Conservation (phyloP, 495 filamentous ascomycete species). For the Aspergillus asperescens region DNA sequence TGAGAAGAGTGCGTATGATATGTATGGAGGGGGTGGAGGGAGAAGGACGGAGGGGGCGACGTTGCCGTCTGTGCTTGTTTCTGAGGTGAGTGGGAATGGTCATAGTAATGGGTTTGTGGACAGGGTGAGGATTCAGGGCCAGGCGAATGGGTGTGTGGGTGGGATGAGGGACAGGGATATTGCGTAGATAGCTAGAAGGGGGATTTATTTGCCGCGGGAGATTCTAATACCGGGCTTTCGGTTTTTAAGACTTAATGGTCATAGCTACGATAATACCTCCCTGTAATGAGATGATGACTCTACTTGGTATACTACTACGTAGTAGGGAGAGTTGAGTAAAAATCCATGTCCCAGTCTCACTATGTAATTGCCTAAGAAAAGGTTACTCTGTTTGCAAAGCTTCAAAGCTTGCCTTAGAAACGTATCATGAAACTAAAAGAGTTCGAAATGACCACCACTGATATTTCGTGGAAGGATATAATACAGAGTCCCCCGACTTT, state of each 20-base stretch:
- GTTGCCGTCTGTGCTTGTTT: conserved; percentile 13
- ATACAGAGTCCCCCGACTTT: conserved; percentile 26
- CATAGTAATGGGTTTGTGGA: not conserved
- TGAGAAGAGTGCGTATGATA: conserved; percentile 10
- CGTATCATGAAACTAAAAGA: no score
- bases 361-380: no score
- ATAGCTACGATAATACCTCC: no score
- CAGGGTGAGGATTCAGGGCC: not conserved
- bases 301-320: no score
- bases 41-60: conserved; percentile 3
- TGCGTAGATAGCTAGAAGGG: not conserved
- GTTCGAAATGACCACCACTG: conserved; percentile 11
- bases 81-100: conserved; percentile 9
- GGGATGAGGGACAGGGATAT: not conserved
- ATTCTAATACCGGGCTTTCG: no score
- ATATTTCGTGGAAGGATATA: conserved; percentile 18
- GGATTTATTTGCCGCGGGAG: no score
- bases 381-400: no score
- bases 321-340: no score
- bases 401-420: no score
- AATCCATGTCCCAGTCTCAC: no score
- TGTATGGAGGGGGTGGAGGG: not conserved
- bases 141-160: not conserved
- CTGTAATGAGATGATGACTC: no score
- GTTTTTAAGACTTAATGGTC: no score